Evolutionary conservation across 768 basidiomycete species (phyloP).

Genomic region (Tylopilus plumbeoviolaceoides): DNA sequence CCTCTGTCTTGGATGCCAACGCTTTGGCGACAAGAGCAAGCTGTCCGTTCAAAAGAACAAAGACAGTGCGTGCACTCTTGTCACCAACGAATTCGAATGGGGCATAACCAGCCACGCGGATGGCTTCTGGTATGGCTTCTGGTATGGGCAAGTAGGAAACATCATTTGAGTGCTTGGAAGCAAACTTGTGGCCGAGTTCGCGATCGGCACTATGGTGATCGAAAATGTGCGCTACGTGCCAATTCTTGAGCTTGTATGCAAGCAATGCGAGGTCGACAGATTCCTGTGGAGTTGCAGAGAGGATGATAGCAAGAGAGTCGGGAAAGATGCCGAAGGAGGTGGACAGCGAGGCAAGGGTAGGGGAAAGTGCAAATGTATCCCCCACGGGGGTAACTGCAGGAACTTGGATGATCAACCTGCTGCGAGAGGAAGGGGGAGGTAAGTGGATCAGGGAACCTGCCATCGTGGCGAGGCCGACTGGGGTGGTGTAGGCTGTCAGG

Average conservation of each 20-base stretch:
- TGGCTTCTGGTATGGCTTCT: conserved; percentile 50
- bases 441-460: conserved; percentile 71
- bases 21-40: conserved; percentile 62
- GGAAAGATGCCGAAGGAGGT: conserved; percentile 58
- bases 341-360: conserved; percentile 70
- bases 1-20: conserved; percentile 38
- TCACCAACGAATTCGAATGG: conserved; percentile 77
- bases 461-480: conserved; percentile 81
- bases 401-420: conserved; percentile 79
- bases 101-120: conserved; percentile 59
- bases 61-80: conserved; percentile 52
- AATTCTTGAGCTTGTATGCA: conserved; percentile 62
- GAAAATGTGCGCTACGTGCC: conserved; percentile 85
- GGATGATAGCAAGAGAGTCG: conserved; percentile 62
- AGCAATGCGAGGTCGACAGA: conserved; percentile 71
- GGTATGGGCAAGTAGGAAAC: conserved; percentile 34
- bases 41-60: conserved; percentile 75
- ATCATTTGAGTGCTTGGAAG: conserved; percentile 33
- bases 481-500: conserved; percentile 78
- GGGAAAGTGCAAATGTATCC: conserved; percentile 64
- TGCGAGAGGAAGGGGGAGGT: conserved; percentile 55
- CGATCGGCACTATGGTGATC: conserved; percentile 81
- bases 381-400: conserved; percentile 67
- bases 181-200: conserved; percentile 60
- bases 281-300: conserved; percentile 84